A percentile compares a stretch with the other conserved stretches of the same genome.
These are phyloP conservation scores for Carex arenaria DNA, from an alignment of 202 grass and related monocot species.

Conservation along the genomic window DNA sequence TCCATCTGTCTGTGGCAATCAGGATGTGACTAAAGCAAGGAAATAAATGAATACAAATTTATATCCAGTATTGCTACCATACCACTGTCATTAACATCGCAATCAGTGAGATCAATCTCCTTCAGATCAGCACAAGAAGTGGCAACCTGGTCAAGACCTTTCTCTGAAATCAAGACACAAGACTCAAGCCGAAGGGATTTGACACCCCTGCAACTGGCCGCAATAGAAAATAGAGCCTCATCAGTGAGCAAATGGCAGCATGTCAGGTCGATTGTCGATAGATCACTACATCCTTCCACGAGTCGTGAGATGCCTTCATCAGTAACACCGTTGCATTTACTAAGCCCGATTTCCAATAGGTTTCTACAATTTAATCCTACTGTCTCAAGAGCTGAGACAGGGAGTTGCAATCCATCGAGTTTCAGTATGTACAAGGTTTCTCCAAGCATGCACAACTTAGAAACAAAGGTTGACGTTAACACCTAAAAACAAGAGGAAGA, in stretches of 20 bases:
- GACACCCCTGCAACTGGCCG: constrained; percentile 67
- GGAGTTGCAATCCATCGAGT: constrained; percentile 76
- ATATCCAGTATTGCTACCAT: neutral
- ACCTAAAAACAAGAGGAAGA: constrained; percentile 40
- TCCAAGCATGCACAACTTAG: constrained; percentile 57
- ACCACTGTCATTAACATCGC: constrained; percentile 73
- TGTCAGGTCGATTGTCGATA: constrained; percentile 76
- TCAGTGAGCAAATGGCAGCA: constrained; percentile 64
- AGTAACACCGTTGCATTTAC: constrained; percentile 77
- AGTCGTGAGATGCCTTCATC: constrained; percentile 81
- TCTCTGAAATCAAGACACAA: constrained; percentile 70
- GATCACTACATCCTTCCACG: constrained; percentile 42
- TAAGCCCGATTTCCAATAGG: constrained; percentile 77
- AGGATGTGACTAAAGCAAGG: neutral
- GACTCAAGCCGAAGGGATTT: constrained; percentile 66
- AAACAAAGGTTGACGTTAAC: constrained; percentile 49
- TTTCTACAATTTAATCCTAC: constrained; percentile 61
- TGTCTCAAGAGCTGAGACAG: constrained; percentile 42
- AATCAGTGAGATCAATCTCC: constrained; percentile 95
- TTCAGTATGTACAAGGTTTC: constrained; percentile 64
- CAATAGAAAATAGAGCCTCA: constrained; percentile 62
- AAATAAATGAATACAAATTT: neutral
- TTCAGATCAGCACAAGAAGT: constrained; percentile 60
- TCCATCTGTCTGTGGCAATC: neutral
- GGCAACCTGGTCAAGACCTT: constrained; percentile 58